These are phyloP conservation scores for Aureobasidium sp. DNA, from an alignment of 2,329 filamentous ascomycete genomes.

Conservation along the genomic window DNA sequence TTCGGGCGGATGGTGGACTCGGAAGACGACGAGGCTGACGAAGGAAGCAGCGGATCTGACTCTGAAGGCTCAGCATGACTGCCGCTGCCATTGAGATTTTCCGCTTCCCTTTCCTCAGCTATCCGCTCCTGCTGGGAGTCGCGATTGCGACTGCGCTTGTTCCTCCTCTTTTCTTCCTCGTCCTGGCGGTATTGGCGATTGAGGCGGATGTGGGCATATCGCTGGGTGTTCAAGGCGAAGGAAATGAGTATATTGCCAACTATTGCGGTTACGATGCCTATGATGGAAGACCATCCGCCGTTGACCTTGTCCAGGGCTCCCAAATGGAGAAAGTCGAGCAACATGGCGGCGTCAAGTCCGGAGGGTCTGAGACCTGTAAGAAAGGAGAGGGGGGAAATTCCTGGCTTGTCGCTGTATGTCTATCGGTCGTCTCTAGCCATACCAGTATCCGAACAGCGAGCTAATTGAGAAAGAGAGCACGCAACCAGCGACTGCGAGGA, in stretches of 20 bases:
- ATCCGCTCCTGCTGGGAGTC: constrained; percentile 33
- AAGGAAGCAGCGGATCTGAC: constrained; percentile 43
- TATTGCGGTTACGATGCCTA: constrained; percentile 90
- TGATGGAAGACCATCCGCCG: constrained; percentile 74
- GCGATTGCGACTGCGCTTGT: constrained; percentile 25
- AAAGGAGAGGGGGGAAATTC: too few species aligned
- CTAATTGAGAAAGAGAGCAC: neutral
- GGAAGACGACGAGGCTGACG: constrained; percentile 30
- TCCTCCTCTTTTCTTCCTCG: constrained; percentile 23
- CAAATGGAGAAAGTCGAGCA: neutral
- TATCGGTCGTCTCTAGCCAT: neutral
- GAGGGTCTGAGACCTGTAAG: neutral
- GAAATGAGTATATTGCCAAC: constrained; percentile 90
- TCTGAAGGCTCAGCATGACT: constrained; percentile 30
- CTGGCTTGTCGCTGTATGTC: neutral
- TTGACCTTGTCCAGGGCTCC: neutral
- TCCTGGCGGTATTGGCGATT: constrained; percentile 54
- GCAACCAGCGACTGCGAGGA: neutral
- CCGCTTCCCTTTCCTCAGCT: constrained; percentile 22
- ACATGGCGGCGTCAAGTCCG: neutral
- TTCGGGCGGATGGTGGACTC: constrained; percentile 31
- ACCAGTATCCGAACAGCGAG: neutral
- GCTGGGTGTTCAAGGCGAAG: constrained; percentile 89
- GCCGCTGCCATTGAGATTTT: constrained; percentile 14
- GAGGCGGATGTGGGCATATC: constrained; percentile 85